Evolutionary conservation across 2,329 filamentous ascomycete genomes (phyloP).

Genomic region (Fusarium cicatricum): DNA sequence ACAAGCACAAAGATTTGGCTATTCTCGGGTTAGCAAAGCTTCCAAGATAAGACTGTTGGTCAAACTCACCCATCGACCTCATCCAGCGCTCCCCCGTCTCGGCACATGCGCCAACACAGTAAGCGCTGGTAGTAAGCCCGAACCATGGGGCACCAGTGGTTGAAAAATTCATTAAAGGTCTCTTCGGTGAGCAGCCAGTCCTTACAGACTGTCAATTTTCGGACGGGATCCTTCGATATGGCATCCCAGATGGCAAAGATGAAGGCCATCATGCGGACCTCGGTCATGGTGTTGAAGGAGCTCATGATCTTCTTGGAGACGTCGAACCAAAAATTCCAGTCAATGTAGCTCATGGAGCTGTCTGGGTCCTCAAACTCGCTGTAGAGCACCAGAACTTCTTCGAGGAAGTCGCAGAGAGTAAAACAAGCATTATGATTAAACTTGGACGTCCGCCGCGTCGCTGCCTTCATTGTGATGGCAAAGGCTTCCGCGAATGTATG

Average conservation of each 20-base stretch:
- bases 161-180: conserved; percentile 84
- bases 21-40: conserved; percentile 37
- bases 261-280: conserved; percentile 84
- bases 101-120: conserved; percentile 86
- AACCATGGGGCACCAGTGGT: conserved; percentile 96
- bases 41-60: conserved; percentile 1
- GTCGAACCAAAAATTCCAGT: conserved; percentile 87
- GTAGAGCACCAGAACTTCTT: conserved; percentile 77
- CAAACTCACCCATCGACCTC: conserved; percentile 71
- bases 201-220: conserved; percentile 75
- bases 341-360: conserved; percentile 59
- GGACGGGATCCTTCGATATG: conserved; percentile 68
- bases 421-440: conserved; percentile 88
- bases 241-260: conserved; percentile 83
- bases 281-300: conserved; percentile 88
- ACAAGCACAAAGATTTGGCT: conserved; percentile 76
- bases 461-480: conserved; percentile 74
- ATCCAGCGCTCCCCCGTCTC: conserved; percentile 73
- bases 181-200: conserved; percentile 78
- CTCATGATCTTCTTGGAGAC: conserved; percentile 81
- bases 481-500: conserved; percentile 81
- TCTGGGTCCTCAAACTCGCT: conserved; percentile 56
- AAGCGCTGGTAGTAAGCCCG: conserved; percentile 91
- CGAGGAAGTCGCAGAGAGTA: conserved; percentile 88
- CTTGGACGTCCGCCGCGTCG: conserved; percentile 77